Evolutionary conservation across 106 monocot species (phyloP), one percentile per base, ranked within the genome.

Genomic region (Phalaenopsis aphrodite): DNA sequence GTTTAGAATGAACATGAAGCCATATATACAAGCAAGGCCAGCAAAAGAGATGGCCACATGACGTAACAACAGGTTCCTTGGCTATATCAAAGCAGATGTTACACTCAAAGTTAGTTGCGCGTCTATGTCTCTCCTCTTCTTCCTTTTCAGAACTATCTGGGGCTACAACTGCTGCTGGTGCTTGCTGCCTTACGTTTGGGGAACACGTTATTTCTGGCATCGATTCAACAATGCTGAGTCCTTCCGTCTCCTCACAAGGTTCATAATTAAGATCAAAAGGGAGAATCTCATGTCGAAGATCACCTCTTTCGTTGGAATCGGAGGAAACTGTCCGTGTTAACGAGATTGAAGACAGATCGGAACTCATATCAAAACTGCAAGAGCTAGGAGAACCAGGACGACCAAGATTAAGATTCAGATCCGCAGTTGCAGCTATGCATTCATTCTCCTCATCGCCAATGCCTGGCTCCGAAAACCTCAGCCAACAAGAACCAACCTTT

Each of bases 331-430:
- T 48, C 67, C 16, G 42, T 47, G 57, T 64, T 2, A 79, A 64
- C 3, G 81, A 77, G 56, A 79, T 77, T 17, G 85, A 84, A 41
- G 86, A 75, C 72, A 80, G 91, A 84, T 87, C 88, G 71, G 89
- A 82, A 15, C 87, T 87, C 24, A 83, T 78, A 42, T 82, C 87
- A 1, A 69, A 55, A 15, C 61, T 75, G 72, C 23, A 79, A 12
- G 2, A 11, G 30, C 56, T 66, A 38, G 82, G 80, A 45, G 86
- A 83, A 9, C 30, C 30, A 30, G 30, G 30, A 30, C 81, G 83
- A 21, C 86, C 86, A 21, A 89, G 64, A 46, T 91, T 86, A 17
- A 94, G 84, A 81, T 91, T 94, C 83, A 89, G 83, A 87, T 94
- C 93, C 82, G 89, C 78, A 48, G 37, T 56, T 24, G 78, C 42